Evolutionary conservation across 2,329 filamentous ascomycete genomes (phyloP), one percentile per base, ranked within the genome.

Genomic region (Onygenales sp.): DNA sequence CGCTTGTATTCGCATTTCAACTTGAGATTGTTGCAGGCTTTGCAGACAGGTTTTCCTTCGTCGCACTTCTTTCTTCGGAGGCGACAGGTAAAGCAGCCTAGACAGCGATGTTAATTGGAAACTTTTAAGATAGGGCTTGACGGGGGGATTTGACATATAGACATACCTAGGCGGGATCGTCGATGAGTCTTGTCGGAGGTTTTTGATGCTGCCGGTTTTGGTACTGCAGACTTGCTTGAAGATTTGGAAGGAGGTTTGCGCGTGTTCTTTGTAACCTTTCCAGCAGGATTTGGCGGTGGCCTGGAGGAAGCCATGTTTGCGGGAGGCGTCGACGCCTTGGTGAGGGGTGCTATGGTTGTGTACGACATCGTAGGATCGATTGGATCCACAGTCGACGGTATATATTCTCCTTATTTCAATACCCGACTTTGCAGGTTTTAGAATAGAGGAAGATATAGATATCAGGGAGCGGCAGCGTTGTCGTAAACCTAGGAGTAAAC

Each of bases 1-100:
- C 91, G 79, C 79, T 95, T 95, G 77, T 97, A 98, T 77, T 97
- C 90, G 76, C 93, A 98, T 64, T 80, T 79, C 54, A 98, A 79
- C 52, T 87, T 87, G 53, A 98, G 84, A 65, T 84, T 80, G 58
- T 74, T 77, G 72, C 83, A 86, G 55, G 83, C 81, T 62, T 75
- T 77, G 67, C 83, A 86, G 49, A 75, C 69, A n/a, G 80, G 77
- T 63, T 83, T 84, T 56, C 76, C 77, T 65, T 86, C 83, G 60
- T 86, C 83, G 64, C 83, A 86, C 74, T 86, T 86, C 74, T 86
- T 86, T 59, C 83, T 70, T 65, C 83, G 79, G 57, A 86, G 69
- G 57, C 83, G 78, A 68, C 83, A 86, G 62, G 81, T 85, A 67
- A 82, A 85, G 72, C 82, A 85, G 53, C 82, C 83, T 59, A 52